Evolutionary conservation across 805 yeast species (phyloP), one percentile per base, ranked within the genome.

Genomic region (Candida germanica): DNA sequence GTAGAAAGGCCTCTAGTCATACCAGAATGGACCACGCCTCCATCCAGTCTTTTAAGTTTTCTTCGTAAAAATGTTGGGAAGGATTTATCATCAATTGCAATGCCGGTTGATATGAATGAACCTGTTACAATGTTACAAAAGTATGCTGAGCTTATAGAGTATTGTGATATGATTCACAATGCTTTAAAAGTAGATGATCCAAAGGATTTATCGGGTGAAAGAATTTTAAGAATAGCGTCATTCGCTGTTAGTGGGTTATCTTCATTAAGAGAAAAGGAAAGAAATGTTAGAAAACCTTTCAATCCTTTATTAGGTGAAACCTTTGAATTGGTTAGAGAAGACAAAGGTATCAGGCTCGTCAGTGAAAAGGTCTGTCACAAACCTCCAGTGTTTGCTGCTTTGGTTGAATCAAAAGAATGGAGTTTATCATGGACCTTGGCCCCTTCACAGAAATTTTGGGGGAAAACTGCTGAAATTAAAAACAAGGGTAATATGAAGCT

Each of bases 281-380:
- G 98, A 48, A 79, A 82, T 35, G 57, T 75, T 26, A 73, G 98
- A 45, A 93, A 93, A 54, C 98, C 98, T 1, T 93, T 93, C 62
- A 93, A 88, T 54, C 98, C 98, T 7, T 67, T 93, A 34, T 64
- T 93, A 13, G 97, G 98, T 14, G 98, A 93, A 56, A 89, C 97
- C 0, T 93, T 61, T 58, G 98, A 93, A 59, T 66, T 87, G 28
- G 93, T 87, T 1, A 73, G 96, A 26, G 95, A 87, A 43, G 95
- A 87, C 50, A 60, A 74, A 33, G 89, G 89, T 0, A 71, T 81
- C 46, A 65, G 98, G 47, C 57, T 85, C 27, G 47, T 93, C 4
- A 71, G 87, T 12, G 98, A 93, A 56, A 93, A 93, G 54, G 95
- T 93, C 13, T 60, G 77, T 20, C 98, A 93, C 51, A 76, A 86